Evolutionary conservation across 2,329 filamentous ascomycete genomes (phyloP).

Genomic region (Trichoderma aggressivum): DNA sequence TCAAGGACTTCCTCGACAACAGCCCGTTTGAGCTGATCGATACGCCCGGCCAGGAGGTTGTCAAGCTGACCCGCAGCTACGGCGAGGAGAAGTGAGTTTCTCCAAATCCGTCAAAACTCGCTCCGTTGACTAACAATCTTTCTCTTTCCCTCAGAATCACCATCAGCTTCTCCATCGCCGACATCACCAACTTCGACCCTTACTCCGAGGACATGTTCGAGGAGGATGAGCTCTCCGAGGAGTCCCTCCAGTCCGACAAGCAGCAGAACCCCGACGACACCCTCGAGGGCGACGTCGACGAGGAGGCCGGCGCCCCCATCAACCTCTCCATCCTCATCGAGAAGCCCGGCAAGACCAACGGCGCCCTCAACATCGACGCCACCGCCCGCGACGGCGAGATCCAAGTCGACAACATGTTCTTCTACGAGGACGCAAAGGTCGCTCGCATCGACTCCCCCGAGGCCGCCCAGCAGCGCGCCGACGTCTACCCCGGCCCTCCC

Average conservation of each 20-base stretch:
- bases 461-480: constrained; percentile 70
- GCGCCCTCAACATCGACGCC: constrained; percentile 83
- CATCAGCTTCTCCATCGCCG: constrained; percentile 42
- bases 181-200: constrained; percentile 40
- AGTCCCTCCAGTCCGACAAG: constrained; percentile 47
- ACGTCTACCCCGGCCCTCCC: constrained; percentile 83
- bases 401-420: constrained; percentile 85
- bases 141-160: constrained; percentile 41
- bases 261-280: constrained; percentile 50
- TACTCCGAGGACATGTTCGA: constrained; percentile 40
- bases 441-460: constrained; percentile 75
- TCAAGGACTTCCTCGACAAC: constrained; percentile 87
- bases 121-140: constrained; percentile 11
- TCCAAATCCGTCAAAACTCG: background rate
- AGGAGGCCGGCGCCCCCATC: constrained; percentile 68
- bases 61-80: constrained; percentile 76
- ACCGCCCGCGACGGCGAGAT: constrained; percentile 82
- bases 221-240: constrained; percentile 39
- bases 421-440: constrained; percentile 74
- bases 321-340: constrained; percentile 84
- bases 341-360: constrained; percentile 67
- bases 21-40: constrained; percentile 82
- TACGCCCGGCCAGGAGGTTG: constrained; percentile 78
- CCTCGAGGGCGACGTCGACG: constrained; percentile 47
- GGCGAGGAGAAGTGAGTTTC: constrained; percentile 73